Evolutionary conservation across 2,329 filamentous ascomycete species (phyloP), one percentile per base, ranked within the genome.

Genomic region (Juglanconis sp.): DNA sequence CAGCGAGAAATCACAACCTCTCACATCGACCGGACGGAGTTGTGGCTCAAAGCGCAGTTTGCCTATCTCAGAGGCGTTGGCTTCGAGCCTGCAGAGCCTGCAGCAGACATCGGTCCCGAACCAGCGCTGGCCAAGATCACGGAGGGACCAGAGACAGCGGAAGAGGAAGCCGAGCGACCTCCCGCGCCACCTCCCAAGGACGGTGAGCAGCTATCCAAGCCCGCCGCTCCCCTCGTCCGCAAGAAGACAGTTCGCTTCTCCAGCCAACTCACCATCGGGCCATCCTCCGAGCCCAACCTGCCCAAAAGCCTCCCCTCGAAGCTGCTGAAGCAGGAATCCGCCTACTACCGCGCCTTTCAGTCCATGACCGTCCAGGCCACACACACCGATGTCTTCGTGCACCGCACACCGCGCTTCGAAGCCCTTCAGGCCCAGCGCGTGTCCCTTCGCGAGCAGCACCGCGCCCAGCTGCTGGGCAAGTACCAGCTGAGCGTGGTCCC

Each of bases 291-390:
- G 64, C 36, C 31, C 55, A 36, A 64, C 42, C 72, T 79, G 47
- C 80, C 82, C 31, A 79, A 79, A 67, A 74, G 74, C 40, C 74
- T 86, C 17, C 83, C 83, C 9, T 76, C 81, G 58, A 77, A 81
- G 74, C 74, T 87, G 35, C 60, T 73, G 31, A 80, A 79, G 60
- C 79, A 84, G 69, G 90, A 95, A 69, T 88, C 89, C 3, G 90
- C 93, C 5, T 97, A 96, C 74, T 94, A 92, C 76, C 88, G 90
- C 63, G 92, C 92, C 9, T 97, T 96, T 72, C 87, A 92, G 66
- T 87, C 89, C 69, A 83, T 91, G 66, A 78, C 87, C 50, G 82
- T 90, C 61, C 84, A 85, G 36, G 86, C 85, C 13, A 86, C 85
- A 59, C 79, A 81, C 56, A 78, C 81, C 17, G 95, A 98, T 73